Percentiles rank a stretch among this genome's conserved stretches.
Conservation (phyloP, 2,329 filamentous ascomycete species). For the Metarhizium album region DNA sequence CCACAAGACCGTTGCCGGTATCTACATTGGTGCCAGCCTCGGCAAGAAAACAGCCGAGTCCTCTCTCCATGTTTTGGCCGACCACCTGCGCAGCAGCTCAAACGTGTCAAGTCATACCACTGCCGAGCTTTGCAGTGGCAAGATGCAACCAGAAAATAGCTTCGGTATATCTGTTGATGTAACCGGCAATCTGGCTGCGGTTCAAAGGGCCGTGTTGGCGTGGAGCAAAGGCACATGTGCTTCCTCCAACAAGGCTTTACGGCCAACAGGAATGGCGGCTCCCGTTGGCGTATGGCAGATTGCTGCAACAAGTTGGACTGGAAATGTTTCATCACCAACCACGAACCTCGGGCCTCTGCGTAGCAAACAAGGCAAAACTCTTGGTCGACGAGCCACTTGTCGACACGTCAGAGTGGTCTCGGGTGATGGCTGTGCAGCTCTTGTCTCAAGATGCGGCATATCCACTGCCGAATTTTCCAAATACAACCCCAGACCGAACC, state of each 20-base stretch:
- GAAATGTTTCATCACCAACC: background rate
- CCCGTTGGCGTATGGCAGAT: background rate
- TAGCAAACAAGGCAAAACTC: background rate
- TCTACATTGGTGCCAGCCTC: constrained; percentile 9
- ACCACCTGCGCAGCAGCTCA: background rate
- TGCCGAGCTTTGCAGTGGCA: background rate
- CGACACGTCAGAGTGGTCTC: constrained; percentile 18
- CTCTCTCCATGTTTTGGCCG: background rate
- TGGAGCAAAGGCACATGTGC: constrained; percentile 6
- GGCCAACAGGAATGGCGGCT: background rate
- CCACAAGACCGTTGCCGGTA: constrained; percentile 6
- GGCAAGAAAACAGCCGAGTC: constrained; percentile 5
- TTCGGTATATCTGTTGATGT: constrained; percentile 3
- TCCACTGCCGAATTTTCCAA: constrained; percentile 24
- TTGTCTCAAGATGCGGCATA: constrained; percentile 29
- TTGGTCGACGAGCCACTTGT: constrained; percentile 7
- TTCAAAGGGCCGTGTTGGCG: background rate
- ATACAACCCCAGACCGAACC: constrained; percentile 22
- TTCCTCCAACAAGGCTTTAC: background rate
- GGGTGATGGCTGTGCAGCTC: constrained; percentile 25
- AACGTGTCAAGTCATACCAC: background rate
- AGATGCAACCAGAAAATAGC: background rate
- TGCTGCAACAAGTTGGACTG: background rate
- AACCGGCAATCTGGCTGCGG: constrained; percentile 3
- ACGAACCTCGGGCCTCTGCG: background rate